These are phyloP conservation scores for Claviceps lovelessii DNA, from an alignment of 2,329 filamentous ascomycete genomes.

Conservation along the genomic window DNA sequence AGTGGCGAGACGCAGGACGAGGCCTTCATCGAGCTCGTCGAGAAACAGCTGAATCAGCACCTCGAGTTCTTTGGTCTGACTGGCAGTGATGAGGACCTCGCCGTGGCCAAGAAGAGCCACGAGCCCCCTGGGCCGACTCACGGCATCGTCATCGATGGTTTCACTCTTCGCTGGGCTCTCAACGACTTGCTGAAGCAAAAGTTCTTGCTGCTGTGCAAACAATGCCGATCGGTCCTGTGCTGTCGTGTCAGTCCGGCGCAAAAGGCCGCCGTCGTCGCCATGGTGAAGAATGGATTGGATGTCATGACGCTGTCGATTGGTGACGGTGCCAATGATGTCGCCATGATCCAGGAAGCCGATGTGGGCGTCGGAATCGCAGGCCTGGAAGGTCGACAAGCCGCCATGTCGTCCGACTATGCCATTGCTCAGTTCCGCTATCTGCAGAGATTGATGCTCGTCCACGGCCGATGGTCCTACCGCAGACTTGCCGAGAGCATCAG, in stretches of 20 bases:
- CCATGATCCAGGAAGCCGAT: slow-evolving; percentile 95
- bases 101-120: slow-evolving; percentile 65
- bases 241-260: slow-evolving; percentile 94
- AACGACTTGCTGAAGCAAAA: slow-evolving; percentile 74
- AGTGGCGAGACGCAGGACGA: slow-evolving; percentile 32
- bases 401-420: slow-evolving; percentile 92
- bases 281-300: slow-evolving; percentile 90
- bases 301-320: slow-evolving; percentile 93
- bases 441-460: slow-evolving; percentile 70
- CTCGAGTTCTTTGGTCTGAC: slow-evolving; percentile 61
- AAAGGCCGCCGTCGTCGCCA: slow-evolving; percentile 88
- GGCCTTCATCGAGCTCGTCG: slow-evolving; percentile 41
- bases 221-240: slow-evolving; percentile 91
- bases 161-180: slow-evolving; percentile 78
- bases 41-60: slow-evolving; percentile 59
- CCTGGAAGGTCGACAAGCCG: slow-evolving; percentile 80
- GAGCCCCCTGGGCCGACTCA: slow-evolving; percentile 77
- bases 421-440: slow-evolving; percentile 90
- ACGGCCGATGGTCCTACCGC: slow-evolving; percentile 93
- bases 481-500: slow-evolving; percentile 84
- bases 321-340: slow-evolving; percentile 89
- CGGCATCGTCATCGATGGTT: slow-evolving; percentile 87
- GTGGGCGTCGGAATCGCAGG: slow-evolving; percentile 94
- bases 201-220: slow-evolving; percentile 89
- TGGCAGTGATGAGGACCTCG: slow-evolving; percentile 74